Conservation (phyloP, 1,284 basidiomycete species). For the Ceratobasidium sp. region DNA sequence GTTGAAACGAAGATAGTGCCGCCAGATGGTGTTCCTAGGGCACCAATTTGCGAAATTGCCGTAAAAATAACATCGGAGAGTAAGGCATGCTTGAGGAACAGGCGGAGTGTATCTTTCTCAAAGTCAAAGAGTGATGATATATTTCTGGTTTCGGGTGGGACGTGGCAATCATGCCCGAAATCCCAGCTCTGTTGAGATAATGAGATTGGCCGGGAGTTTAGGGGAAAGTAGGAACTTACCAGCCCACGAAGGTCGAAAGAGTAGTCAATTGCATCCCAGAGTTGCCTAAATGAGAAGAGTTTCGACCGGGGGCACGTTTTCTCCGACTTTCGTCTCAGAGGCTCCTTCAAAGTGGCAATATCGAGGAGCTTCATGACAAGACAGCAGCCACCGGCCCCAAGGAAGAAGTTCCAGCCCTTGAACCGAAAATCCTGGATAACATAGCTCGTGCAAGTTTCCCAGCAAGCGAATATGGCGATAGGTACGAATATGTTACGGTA, state of each 20-base stretch:
- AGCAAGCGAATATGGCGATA: conserved; percentile 35
- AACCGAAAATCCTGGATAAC: conserved; percentile 25
- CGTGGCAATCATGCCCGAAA: conserved; percentile 25
- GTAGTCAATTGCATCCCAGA: conserved; percentile 35
- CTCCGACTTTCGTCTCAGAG: conserved; percentile 34
- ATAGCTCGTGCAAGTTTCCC: conserved; percentile 32
- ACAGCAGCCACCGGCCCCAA: conserved; percentile 14
- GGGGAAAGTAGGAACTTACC: conserved; percentile 6
- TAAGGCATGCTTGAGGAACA: conserved; percentile 19
- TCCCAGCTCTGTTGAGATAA: conserved; percentile 17
- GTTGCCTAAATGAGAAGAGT: conserved; percentile 14
- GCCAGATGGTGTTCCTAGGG: conserved; percentile 13
- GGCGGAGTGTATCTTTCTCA: conserved; percentile 8
- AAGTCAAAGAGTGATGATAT: conserved; percentile 24
- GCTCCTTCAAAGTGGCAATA: conserved; percentile 18
- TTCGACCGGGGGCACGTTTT: conserved; percentile 2
- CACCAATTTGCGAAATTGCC: conserved; percentile 8
- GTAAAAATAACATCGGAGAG: conserved; percentile 4
- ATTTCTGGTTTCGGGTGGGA: conserved; percentile 27
- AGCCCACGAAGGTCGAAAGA: conserved; percentile 31
- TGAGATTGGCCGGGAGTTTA: neutral
- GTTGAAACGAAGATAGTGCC: conserved; percentile 31
- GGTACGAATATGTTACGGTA: conserved; percentile 28
- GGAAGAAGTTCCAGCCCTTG: conserved; percentile 28
- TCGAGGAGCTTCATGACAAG: conserved; percentile 28